phyloP scores from a whole-genome alignment of 371 early-diverging fungal genomes.

The Coemansia linderi region DNA sequence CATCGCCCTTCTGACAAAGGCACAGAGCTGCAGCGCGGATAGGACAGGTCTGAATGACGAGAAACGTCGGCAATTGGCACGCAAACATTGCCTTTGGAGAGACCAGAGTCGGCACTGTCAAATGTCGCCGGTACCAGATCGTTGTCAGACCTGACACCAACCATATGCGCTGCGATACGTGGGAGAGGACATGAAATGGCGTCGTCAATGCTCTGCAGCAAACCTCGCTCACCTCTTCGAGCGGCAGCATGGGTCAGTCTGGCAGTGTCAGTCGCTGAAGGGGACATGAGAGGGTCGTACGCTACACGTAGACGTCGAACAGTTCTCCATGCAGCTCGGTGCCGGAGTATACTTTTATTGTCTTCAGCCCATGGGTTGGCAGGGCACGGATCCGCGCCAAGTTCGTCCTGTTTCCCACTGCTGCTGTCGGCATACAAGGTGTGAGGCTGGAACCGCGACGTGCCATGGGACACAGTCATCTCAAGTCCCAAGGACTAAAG shows the following conservation, averaged over 20 bases:
- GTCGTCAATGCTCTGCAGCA: slow-evolving; percentile 31
- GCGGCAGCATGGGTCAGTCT: slow-evolving; percentile 13
- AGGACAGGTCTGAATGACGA: background rate
- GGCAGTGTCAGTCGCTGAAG: slow-evolving; percentile 22
- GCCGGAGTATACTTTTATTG: background rate
- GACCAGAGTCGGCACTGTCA: background rate
- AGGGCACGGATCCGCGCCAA: background rate
- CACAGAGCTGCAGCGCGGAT: background rate
- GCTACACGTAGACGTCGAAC: slow-evolving; percentile 18
- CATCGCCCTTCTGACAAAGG: background rate
- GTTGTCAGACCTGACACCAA: slow-evolving; percentile 27
- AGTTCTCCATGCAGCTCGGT: slow-evolving; percentile 10
- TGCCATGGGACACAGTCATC: background rate
- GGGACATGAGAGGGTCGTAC: slow-evolving; percentile 39
- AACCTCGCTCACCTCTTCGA: slow-evolving; percentile 17
- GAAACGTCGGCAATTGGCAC: too few relatives aligned
- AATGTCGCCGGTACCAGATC: slow-evolving; percentile 13
- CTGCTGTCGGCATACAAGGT: background rate
- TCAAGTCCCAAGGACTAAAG: background rate
- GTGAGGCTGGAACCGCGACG: background rate
- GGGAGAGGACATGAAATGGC: slow-evolving; percentile 46
- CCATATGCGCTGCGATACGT: slow-evolving; percentile 36
- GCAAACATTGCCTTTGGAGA: too few relatives aligned
- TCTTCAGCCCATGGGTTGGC: slow-evolving; percentile 20
- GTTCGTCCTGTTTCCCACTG: background rate